Evolutionary conservation across 306 rosid species (phyloP), one percentile per base, ranked within the genome.

Genomic region (Pyrus bretschneideri): DNA sequence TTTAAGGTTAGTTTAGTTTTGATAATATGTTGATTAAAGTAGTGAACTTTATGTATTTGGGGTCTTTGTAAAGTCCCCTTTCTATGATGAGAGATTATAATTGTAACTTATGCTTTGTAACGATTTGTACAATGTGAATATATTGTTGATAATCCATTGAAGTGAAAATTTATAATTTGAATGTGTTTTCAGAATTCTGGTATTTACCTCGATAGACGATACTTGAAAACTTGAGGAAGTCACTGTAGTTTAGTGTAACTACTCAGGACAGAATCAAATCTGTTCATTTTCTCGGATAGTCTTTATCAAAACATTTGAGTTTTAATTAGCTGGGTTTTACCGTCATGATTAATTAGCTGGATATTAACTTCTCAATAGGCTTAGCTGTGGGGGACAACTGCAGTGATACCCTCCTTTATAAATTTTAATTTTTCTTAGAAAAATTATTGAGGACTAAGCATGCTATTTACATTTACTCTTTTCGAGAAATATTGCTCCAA

Each of bases 1-100:
- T 96, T 88, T 83, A 96, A 96, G 99, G 99, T 96, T 79, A 89
- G 97, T 91, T 74, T 74, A 74, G 78, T 22, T 74, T 89, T 80
- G 81, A 76, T 76, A 55, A 69, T 78, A 79, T 85, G 86, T 72
- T 86, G 81, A 72, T 78, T 76, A 68, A 73, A 79, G 71, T 74
- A 58, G 84, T 80, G 80, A 67, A 52, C 66, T 78, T 14, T 70
- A 71, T 83, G 83, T 77, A 76, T 72, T 66, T 65, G 81, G 91
- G 90, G 79, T 70, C 82, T 72, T 17, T 84, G 80, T 74, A 73
- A 67, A 67, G 64, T 80, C 82, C 87, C 73, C 75, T 63, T 40
- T 71, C 46, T 15, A 73, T 78, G 69, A 65, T 80, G 85, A 81
- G 82, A 86, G 74, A 60, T 74, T 82, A 59, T 72, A 80, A 63